phyloP scores from a whole-genome alignment of 2,329 filamentous ascomycete species.

The Aureobasidium vineae region DNA sequence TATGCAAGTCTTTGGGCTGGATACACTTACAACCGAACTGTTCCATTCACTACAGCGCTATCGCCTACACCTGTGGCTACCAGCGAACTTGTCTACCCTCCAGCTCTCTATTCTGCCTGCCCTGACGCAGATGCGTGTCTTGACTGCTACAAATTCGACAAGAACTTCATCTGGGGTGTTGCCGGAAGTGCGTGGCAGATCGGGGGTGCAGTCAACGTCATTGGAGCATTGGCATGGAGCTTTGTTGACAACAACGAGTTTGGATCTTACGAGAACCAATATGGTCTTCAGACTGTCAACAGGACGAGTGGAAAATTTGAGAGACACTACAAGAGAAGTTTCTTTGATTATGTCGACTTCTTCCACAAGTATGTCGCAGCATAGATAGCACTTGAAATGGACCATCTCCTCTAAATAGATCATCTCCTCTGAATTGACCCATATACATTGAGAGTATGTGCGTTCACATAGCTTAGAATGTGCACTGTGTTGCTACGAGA shows the following conservation, averaged over 20 bases:
- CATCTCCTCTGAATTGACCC: too few relatives aligned
- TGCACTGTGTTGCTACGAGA: too few relatives aligned
- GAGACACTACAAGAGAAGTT: slow-evolving; percentile 40
- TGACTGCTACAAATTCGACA: slow-evolving; percentile 52
- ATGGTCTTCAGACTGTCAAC: slow-evolving; percentile 54
- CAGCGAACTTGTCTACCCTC: slow-evolving; percentile 56
- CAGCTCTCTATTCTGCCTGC: slow-evolving; percentile 49
- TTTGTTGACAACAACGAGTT: slow-evolving; percentile 46
- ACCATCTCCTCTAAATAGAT: too few relatives aligned
- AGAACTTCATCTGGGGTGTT: slow-evolving; percentile 41
- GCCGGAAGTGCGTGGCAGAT: slow-evolving; percentile 32
- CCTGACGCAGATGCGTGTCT: slow-evolving; percentile 35
- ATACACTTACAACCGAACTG: background rate
- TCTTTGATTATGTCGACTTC: slow-evolving; percentile 40
- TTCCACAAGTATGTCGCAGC: slow-evolving; percentile 29
- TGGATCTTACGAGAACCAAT: slow-evolving; percentile 50
- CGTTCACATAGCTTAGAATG: too few relatives aligned
- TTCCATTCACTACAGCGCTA: slow-evolving; percentile 47
- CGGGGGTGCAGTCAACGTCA: slow-evolving; percentile 36
- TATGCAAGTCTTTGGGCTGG: slow-evolving; percentile 36
- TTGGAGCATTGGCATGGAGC: slow-evolving; percentile 38
- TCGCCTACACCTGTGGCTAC: slow-evolving; percentile 56
- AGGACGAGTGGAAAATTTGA: slow-evolving; percentile 37
- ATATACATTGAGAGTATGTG: too few relatives aligned
- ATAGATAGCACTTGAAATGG: background rate